phyloP scores from a whole-genome alignment of 768 basidiomycete species.

The Tricholoma terreum region DNA sequence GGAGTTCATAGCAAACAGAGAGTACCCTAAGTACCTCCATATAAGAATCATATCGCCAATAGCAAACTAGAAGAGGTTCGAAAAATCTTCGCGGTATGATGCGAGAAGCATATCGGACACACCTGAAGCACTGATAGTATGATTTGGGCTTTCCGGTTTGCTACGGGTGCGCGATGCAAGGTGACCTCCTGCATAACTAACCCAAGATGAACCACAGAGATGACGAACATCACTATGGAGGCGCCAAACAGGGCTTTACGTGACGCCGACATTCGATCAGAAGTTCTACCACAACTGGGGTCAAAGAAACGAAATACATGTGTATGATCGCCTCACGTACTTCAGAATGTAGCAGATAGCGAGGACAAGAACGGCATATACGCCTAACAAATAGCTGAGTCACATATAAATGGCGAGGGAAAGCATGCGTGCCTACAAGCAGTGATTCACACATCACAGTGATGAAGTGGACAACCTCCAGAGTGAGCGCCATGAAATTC shows the following conservation, averaged over 20 bases:
- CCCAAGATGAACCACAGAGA: background rate
- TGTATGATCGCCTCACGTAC: background rate
- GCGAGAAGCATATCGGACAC: background rate
- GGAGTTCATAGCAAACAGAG: background rate
- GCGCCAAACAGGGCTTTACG: constrained; percentile 2
- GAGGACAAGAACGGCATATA: background rate
- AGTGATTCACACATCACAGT: constrained; percentile 3
- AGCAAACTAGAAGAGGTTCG: constrained; percentile 4
- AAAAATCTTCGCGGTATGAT: background rate
- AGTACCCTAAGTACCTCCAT: constrained; percentile 7
- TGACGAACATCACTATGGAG: background rate
- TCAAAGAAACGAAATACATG: background rate
- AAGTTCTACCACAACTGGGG: background rate
- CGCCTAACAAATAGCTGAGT: background rate
- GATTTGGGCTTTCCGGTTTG: background rate
- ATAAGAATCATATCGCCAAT: constrained; percentile 12
- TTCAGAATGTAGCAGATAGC: background rate
- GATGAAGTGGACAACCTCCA: background rate
- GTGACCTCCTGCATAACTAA: background rate
- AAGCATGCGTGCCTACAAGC: background rate
- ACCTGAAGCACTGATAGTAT: constrained; percentile 3
- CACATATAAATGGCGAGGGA: too few relatives aligned
- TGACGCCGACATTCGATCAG: background rate
- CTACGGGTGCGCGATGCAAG: background rate
- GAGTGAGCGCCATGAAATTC: background rate